phyloP scores from a whole-genome alignment of 140 eudicot species.

The Oenanthe javanica region DNA sequence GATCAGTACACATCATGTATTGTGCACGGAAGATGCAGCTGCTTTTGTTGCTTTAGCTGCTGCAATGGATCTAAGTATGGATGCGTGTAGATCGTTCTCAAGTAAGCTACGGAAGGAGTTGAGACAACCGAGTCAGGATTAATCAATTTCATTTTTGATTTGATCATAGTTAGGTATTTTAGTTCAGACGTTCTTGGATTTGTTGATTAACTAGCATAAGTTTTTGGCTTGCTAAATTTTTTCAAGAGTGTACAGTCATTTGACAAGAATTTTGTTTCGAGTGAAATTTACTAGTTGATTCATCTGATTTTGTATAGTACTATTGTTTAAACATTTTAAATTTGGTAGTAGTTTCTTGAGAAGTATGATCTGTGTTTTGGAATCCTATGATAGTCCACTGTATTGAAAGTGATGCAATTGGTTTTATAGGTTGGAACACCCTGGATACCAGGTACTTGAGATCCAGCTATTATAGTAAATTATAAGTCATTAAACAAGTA shows the following conservation, averaged over 20 bases:
- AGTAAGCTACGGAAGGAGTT: constrained; percentile 74
- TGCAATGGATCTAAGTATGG: constrained; percentile 84
- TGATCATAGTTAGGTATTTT: constrained; percentile 12
- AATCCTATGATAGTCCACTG: constrained; percentile 10
- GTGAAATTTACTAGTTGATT: constrained; percentile 1
- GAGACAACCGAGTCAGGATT: constrained; percentile 54
- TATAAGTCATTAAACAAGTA: not conserved
- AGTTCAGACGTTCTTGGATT: not conserved
- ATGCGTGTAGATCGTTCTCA: constrained; percentile 81
- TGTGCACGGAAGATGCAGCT: constrained; percentile 93
- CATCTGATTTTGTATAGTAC: constrained; percentile 12
- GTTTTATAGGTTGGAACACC: not conserved
- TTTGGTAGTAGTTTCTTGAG: constrained; percentile 11
- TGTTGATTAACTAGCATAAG: constrained; percentile 2
- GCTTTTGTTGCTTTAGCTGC: constrained; percentile 89
- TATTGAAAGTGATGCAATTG: not conserved
- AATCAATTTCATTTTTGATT: constrained; percentile 12
- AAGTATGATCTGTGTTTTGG: constrained; percentile 12
- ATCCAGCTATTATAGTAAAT: not conserved
- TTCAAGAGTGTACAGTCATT: constrained; percentile 37
- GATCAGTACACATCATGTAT: constrained; percentile 84
- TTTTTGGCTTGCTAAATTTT: constrained; percentile 11
- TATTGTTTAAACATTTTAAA: not conserved
- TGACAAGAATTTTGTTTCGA: constrained; percentile 2
- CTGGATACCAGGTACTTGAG: constrained; percentile 1